Conservation (phyloP, 768 basidiomycete genomes). For the Mycena galericulata region DNA sequence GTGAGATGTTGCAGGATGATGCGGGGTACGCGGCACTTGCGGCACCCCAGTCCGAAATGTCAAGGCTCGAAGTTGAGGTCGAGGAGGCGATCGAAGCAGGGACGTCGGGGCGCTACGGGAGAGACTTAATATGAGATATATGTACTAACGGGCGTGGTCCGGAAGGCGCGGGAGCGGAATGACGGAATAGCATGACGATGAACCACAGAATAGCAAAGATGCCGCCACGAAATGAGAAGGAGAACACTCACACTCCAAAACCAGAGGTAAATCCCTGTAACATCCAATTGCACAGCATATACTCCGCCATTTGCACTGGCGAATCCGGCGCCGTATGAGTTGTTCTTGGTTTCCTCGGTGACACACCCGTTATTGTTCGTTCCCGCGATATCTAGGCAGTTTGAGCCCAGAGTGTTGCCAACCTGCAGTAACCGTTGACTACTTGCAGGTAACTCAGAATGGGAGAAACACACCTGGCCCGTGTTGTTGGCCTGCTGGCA, state of each 20-base stretch:
- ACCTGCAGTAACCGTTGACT: neutral
- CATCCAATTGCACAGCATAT: constrained; percentile 78
- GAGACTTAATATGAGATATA: neutral
- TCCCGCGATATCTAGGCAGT: constrained; percentile 46
- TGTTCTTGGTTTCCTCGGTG: constrained; percentile 54
- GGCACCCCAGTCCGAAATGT: constrained; percentile 55
- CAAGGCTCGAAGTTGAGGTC: constrained; percentile 39
- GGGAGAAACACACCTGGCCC: constrained; percentile 12
- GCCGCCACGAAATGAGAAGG: neutral
- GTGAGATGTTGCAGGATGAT: constrained; percentile 53
- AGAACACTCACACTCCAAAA: constrained; percentile 44
- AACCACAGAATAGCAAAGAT: too few relatives aligned
- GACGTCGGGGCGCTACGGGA: neutral
- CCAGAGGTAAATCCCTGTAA: constrained; percentile 50
- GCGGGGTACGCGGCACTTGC: constrained; percentile 56
- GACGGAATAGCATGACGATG: too few relatives aligned
- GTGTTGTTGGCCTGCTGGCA: constrained; percentile 49
- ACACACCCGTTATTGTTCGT: constrained; percentile 52
- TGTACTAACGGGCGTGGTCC: too few relatives aligned
- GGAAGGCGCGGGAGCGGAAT: too few relatives aligned
- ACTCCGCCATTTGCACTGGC: constrained; percentile 63
- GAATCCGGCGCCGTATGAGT: constrained; percentile 58
- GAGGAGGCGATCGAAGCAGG: constrained; percentile 30
- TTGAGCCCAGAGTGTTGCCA: neutral
- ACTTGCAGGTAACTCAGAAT: neutral